Conservation (phyloP, 805 yeast species). For the Babjeviella inositovora region DNA sequence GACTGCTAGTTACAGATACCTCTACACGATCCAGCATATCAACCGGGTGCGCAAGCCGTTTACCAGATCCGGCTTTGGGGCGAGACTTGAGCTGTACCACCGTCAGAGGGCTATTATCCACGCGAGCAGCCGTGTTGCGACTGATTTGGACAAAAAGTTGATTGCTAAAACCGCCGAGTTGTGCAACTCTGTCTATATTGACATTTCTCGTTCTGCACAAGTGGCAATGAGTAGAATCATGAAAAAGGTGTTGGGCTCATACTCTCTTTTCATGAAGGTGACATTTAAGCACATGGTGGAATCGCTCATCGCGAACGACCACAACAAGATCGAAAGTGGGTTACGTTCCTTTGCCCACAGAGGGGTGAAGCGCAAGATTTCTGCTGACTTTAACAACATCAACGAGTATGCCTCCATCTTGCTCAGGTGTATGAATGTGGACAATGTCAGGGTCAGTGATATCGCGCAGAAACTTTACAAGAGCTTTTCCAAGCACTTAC, state of each 20-base stretch:
- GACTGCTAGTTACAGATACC: constrained; percentile 34
- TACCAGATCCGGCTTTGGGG: constrained; percentile 67
- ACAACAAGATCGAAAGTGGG: constrained; percentile 46
- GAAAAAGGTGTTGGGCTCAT: constrained; percentile 55
- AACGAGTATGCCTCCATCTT: constrained; percentile 28
- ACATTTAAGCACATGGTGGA: constrained; percentile 30
- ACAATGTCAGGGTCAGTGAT: constrained; percentile 34
- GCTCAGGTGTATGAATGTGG: constrained; percentile 36
- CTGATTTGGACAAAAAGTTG: constrained; percentile 43
- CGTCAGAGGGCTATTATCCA: constrained; percentile 57
- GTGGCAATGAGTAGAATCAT: constrained; percentile 48
- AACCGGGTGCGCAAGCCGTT: constrained; percentile 50
- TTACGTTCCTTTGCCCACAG: constrained; percentile 38
- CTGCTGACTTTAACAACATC: constrained; percentile 38
- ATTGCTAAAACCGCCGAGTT: constrained; percentile 49
- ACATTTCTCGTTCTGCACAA: constrained; percentile 58
- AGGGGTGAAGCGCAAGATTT: constrained; percentile 39
- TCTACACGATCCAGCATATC: constrained; percentile 44
- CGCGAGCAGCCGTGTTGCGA: constrained; percentile 57
- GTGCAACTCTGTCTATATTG: constrained; percentile 55
- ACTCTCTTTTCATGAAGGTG: constrained; percentile 31
- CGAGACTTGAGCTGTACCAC: constrained; percentile 60
- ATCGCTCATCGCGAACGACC: constrained; percentile 31
- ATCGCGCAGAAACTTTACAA: constrained; percentile 36
- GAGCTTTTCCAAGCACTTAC: constrained; percentile 18